Base-by-base conservation (phyloP, 768 basidiomycete species). In the Phaeolepiota aurea region DNA sequence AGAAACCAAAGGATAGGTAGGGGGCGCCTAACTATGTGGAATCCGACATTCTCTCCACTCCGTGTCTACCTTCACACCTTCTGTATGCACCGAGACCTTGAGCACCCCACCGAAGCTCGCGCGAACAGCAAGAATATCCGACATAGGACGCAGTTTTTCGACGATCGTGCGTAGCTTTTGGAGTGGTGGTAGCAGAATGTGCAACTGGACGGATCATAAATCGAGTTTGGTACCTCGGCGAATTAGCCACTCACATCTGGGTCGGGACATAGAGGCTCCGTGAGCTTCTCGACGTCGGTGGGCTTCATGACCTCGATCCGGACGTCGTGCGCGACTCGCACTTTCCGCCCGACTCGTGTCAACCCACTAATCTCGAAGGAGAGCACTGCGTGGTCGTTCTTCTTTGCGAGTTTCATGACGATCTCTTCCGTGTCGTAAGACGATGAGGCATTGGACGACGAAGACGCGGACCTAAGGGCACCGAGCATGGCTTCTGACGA, bases 321-420 rank as follows among this genome's bases (percentile, higher is more conserved):
- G 20, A 92, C 85, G 51, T 91, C 88, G 54, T 93, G 88, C 0
- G 74, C 66, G 15, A 92, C 75, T 33, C 73, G 69, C 30, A 88
- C 71, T 32, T 59, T 67, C 44, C 78, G 67, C 3, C 85, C 85
- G 20, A 74, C 66, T n/a, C 77, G 64, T 7, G 78, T 81, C 38
- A 74, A 59, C 0, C 77, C 79, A 32, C 65, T 68, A 44, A 91
- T 86, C 48, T 86, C 85, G 44, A 91, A 85, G 35, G 73, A 78
- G 7, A 91, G 69, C 22, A 87, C 74, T 1, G 87, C 84, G 28
- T 79, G 77, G 36, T 85, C 79, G 47, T 81, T 79, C 61, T 88
- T 88, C 67, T 93, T 93, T 9, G 88, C 85, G 2, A 92, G 71
- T 61, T 85, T 90, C 72, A 91, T 77, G 38, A 84, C 71, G 22